Evolutionary conservation across 2,329 filamentous ascomycete genomes (phyloP), one percentile per base, ranked within the genome.

Genomic region (Kalmusia sp.): DNA sequence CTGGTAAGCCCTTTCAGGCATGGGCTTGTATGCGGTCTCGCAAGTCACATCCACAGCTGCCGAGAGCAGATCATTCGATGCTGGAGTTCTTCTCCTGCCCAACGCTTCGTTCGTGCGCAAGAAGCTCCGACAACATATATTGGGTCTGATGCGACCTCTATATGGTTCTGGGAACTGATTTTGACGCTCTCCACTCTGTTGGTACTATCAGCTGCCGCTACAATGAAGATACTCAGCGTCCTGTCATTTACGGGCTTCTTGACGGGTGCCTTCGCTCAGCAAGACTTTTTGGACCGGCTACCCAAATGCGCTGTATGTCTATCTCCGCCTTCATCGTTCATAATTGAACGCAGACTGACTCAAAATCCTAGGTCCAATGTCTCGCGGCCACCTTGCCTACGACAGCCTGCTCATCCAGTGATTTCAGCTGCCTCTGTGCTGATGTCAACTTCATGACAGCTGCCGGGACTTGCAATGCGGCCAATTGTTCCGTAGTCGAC

Each of bases 401-500:
- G 25, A 59, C 64, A 6, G 39, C 30, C 8, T 72, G 69, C 58
- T 55, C 54, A n/a, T 27, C 57, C 3, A 59, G 48, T 37, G 67
- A 71, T 25, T 39, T 69, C 17, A 39, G 34, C 31, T 72, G 68
- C 45, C 61, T 72, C 12, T 72, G 69, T 53, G 35, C 55, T 4
- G 65, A 72, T 48, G 33, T 17, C 17, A 39, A 46, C 7, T 68
- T 71, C 47, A 59, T 67, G 55, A 51, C 37, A 11, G 47, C 58
- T 30, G 58, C 62, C 9, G 55, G 52, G n/a, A 52, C 50, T 22
- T 72, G 68, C 49, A 70, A 64, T 50, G 45, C 63, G 6, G 62
- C 52, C 40, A 70, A 68, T 22, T 72, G 69, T 45, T 62, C 67
- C 4, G 62, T 71, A 7, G 53, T 70, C 19, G 62, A 70, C 2